A percentile compares a stretch with the other conserved stretches of the same genome.
phyloP scores from a whole-genome alignment of 768 basidiomycete genomes.

The Termitomyces sp. region DNA sequence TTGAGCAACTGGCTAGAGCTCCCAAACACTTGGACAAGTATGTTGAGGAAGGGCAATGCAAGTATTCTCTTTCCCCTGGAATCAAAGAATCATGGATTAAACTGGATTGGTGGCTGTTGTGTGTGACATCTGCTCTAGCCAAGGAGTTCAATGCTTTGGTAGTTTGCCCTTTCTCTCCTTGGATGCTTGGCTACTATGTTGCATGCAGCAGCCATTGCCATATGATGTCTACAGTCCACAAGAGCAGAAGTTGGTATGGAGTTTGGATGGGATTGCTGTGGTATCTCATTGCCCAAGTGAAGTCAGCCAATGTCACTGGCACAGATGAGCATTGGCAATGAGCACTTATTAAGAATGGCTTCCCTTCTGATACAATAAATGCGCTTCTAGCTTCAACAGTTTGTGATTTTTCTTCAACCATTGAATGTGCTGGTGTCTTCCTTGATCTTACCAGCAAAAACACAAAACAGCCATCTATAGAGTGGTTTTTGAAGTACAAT shows the following conservation, averaged over 20 bases:
- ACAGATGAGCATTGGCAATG: too few species aligned
- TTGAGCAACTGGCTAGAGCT: too few species aligned
- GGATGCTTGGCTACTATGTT: not conserved
- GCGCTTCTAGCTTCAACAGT: not conserved
- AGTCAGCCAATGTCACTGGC: not conserved
- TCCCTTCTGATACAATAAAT: not conserved
- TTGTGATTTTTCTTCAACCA: not conserved
- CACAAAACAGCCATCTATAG: too few species aligned
- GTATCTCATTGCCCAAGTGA: not conserved
- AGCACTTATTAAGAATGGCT: too few species aligned
- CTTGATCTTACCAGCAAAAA: not conserved
- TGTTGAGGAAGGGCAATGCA: too few species aligned
- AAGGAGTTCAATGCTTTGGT: not conserved
- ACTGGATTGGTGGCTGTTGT: not conserved
- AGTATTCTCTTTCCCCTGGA: too few species aligned
- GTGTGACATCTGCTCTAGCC: not conserved
- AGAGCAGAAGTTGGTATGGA: not conserved
- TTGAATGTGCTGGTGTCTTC: not conserved
- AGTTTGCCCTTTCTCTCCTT: constrained; percentile 4
- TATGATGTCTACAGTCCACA: not conserved
- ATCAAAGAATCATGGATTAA: too few species aligned
- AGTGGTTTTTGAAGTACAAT: too few species aligned
- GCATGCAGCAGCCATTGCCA: not conserved
- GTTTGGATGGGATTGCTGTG: too few species aligned
- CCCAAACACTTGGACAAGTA: too few species aligned